phyloP scores from a whole-genome alignment of 2,329 filamentous ascomycete species.

The Alternaria sp. region DNA sequence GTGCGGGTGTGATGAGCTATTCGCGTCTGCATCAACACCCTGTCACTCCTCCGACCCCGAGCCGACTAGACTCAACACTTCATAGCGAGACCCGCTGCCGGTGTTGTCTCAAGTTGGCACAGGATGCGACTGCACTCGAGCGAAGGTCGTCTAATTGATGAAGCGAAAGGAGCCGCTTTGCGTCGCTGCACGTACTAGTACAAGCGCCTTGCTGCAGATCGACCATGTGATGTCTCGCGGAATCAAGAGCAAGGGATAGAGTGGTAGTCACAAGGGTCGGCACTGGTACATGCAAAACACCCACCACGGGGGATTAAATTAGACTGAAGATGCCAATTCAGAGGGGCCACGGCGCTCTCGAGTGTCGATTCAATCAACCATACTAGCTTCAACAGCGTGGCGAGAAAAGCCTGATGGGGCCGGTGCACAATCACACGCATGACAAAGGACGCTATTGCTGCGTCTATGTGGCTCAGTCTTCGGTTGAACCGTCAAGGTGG shows the following conservation, averaged over 20 bases:
- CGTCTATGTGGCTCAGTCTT: slow-evolving; percentile 16
- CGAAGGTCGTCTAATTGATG: slow-evolving; percentile 4
- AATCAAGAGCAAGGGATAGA: slow-evolving; percentile 18
- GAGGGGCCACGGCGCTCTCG: slow-evolving; percentile 12
- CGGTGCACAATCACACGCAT: slow-evolving; percentile 1
- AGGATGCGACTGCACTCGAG: background rate
- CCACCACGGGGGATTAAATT: slow-evolving; percentile 33
- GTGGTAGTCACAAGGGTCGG: slow-evolving; percentile 17
- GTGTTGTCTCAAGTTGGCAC: background rate
- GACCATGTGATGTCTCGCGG: slow-evolving; percentile 20
- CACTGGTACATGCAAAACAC: slow-evolving; percentile 26
- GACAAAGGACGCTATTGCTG: background rate
- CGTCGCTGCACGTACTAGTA: slow-evolving; percentile 35
- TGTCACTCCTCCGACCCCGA: slow-evolving; percentile 15
- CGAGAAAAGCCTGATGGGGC: background rate
- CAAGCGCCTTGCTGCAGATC: slow-evolving; percentile 33
- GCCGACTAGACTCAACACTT: slow-evolving; percentile 13
- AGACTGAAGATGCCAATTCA: slow-evolving; percentile 19
- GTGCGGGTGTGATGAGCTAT: slow-evolving; percentile 25
- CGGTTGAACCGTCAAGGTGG: slow-evolving; percentile 18
- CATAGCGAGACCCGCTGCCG: slow-evolving; percentile 4
- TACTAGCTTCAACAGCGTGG: background rate
- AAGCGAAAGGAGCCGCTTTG: slow-evolving; percentile 37
- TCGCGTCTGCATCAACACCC: slow-evolving; percentile 22
- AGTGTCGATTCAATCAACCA: background rate